Percentiles rank a stretch among this genome's conserved stretches.
phyloP scores from a whole-genome alignment of 2,329 filamentous ascomycete species.

The Pseudocercospora crystallina region DNA sequence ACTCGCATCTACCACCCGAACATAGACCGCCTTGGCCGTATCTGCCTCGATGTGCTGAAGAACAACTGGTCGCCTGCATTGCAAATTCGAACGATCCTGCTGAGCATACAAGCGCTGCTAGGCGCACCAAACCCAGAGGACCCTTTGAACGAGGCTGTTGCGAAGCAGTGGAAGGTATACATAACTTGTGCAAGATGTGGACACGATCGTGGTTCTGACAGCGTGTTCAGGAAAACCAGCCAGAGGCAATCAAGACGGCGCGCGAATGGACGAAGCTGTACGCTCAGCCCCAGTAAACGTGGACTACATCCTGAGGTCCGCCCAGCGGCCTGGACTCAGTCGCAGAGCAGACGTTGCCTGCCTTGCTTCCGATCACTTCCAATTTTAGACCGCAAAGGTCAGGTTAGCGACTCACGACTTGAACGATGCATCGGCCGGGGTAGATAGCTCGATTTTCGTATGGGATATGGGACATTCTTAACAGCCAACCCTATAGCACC shows the following conservation, averaged over 20 bases:
- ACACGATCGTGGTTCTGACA: conserved; percentile 11
- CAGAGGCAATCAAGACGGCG: conserved; percentile 86
- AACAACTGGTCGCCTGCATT: conserved; percentile 99
- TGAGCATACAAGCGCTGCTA: conserved; percentile 94
- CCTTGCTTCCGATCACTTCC: no score
- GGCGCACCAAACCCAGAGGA: conserved; percentile 97
- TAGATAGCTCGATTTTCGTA: no score
- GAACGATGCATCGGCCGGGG: no score
- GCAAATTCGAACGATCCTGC: conserved; percentile 96
- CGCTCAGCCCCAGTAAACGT: conserved; percentile 45
- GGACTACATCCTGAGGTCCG: background rate
- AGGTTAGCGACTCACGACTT: no score
- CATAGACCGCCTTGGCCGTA: conserved; percentile 94
- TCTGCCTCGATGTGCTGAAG: conserved; percentile 96
- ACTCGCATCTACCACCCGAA: conserved; percentile 99
- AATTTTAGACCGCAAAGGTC: no score
- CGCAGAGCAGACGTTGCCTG: no score
- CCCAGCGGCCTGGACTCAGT: background rate
- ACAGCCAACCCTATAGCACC: no score
- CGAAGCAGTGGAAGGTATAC: conserved; percentile 81
- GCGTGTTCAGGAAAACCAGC: conserved; percentile 69
- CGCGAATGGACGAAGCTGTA: conserved; percentile 88
- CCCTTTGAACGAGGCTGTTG: conserved; percentile 95
- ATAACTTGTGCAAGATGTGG: background rate
- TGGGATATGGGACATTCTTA: no score